Evolutionary conservation across 345 rosid genomes (phyloP).

Genomic region (Microthlaspi erraticum): DNA sequence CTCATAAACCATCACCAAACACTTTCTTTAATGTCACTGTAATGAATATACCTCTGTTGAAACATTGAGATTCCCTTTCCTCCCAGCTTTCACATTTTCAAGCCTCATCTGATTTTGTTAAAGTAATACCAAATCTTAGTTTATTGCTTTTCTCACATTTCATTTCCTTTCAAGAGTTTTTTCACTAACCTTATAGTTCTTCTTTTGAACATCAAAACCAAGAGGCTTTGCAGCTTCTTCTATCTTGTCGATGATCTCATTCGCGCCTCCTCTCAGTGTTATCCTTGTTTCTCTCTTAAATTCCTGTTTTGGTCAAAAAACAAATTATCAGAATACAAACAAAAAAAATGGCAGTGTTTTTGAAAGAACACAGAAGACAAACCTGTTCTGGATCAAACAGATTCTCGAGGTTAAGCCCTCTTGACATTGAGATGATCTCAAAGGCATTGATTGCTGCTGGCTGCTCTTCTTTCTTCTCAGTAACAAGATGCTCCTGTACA

Average conservation of each 20-base stretch:
- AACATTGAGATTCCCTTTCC: conserved; percentile 91
- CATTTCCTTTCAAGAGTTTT: background rate
- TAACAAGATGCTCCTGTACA: conserved; percentile 80
- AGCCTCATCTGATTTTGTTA: conserved; percentile 72
- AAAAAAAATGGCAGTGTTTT: background rate
- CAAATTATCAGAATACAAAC: background rate
- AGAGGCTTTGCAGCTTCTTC: conserved; percentile 95
- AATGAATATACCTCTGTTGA: conserved; percentile 70
- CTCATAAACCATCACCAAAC: conserved; percentile 7
- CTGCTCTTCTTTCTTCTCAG: conserved; percentile 83
- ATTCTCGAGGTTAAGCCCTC: conserved; percentile 84
- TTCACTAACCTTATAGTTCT: conserved; percentile 79
- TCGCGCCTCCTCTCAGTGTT: conserved; percentile 78
- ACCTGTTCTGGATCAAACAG: conserved; percentile 88
- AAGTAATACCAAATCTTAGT: conserved; percentile 9
- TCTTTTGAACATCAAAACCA: conserved; percentile 88
- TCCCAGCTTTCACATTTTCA: conserved; percentile 84
- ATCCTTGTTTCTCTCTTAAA: conserved; percentile 93
- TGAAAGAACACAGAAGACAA: conserved; percentile 23
- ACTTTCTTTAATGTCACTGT: background rate
- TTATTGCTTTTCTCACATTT: background rate
- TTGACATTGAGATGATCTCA: conserved; percentile 91
- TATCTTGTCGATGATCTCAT: conserved; percentile 82
- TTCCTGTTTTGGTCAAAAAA: conserved; percentile 45
- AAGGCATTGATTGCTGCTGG: conserved; percentile 92